Conservation (phyloP, 306 rosid genomes). For the Rosa rugosa region DNA sequence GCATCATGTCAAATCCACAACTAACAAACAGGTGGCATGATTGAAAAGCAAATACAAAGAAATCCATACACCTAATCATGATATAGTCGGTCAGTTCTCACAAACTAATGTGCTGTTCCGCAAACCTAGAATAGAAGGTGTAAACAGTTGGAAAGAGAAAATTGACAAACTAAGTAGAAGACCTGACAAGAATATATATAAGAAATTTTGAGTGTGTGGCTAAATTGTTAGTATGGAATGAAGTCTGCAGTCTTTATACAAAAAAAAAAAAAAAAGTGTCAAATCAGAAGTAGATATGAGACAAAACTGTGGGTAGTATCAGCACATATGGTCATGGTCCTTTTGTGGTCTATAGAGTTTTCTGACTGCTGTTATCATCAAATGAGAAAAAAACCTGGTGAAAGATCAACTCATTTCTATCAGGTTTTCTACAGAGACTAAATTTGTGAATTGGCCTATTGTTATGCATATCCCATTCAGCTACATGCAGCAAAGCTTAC, state of each 20-base stretch:
- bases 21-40: background rate
- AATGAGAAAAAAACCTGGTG: background rate
- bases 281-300: background rate
- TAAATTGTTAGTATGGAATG: background rate
- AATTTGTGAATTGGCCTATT: background rate
- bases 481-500: background rate
- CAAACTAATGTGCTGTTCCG: background rate
- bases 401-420: background rate
- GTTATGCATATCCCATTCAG: background rate
- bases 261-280: background rate
- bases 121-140: background rate
- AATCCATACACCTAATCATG: background rate
- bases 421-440: background rate
- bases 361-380: background rate
- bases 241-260: background rate
- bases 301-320: background rate
- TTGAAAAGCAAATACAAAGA: background rate
- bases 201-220: background rate
- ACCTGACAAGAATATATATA: background rate
- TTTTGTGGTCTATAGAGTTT: background rate
- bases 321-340: background rate
- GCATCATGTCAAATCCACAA: background rate
- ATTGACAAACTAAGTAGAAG: background rate
- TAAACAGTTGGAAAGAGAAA: background rate
- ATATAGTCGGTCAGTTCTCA: background rate